A percentile compares a stretch with the other conserved stretches of the same genome.
Evolutionary conservation across 2,329 filamentous ascomycete species (phyloP).

Genomic region (Pseudocercospora fijiensis): DNA sequence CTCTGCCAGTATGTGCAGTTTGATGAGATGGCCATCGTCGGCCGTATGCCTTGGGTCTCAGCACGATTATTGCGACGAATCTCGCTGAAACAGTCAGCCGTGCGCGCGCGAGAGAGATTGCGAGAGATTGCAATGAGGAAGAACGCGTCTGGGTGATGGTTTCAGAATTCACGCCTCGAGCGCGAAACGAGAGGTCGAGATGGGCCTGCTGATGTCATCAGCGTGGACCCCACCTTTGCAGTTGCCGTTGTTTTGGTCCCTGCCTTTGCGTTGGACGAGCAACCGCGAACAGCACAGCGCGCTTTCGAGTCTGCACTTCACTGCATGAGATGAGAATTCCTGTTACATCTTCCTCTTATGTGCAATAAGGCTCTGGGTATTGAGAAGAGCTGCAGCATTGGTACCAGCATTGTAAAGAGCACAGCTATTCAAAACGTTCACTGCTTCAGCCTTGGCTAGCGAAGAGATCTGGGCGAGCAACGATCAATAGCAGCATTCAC

Average conservation of each 20-base stretch:
- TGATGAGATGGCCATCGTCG: no score
- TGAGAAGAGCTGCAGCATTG: neutral
- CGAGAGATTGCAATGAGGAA: no score
- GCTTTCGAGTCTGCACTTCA: constrained; percentile 4
- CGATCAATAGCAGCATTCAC: constrained; percentile 4
- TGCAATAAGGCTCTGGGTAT: neutral
- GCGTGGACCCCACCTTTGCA: no score
- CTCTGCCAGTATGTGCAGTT: no score
- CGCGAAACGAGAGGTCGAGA: constrained; percentile 6
- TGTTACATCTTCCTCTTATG: neutral
- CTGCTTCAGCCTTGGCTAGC: constrained; percentile 1
- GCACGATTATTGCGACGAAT: no score
- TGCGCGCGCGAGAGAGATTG: no score
- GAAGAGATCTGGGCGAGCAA: neutral
- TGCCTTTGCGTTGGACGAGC: neutral
- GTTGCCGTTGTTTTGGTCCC: no score
- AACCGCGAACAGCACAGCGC: constrained; percentile 3
- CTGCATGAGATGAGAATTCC: neutral
- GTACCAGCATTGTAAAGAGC: constrained; percentile 6
- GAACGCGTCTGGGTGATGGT: neutral
- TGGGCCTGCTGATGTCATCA: neutral
- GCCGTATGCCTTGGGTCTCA: no score
- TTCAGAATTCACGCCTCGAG: neutral
- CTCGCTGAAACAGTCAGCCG: no score
- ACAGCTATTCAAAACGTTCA: neutral